A percentile compares a stretch with the other conserved stretches of the same genome.
Evolutionary conservation across 768 basidiomycete genomes (phyloP).

Genomic region (Lentinula sp.): DNA sequence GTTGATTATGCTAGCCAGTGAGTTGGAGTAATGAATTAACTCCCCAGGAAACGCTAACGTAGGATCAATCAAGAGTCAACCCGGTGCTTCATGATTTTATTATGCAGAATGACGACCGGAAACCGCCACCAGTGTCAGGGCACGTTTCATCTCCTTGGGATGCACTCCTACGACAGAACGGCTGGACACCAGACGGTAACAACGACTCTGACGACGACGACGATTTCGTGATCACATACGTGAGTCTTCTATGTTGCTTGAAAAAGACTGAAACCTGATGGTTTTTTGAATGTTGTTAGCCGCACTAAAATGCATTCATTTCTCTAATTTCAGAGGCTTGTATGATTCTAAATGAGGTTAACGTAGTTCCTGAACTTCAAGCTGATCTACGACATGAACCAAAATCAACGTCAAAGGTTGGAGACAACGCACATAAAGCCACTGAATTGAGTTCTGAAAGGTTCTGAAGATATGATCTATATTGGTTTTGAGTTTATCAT

Average conservation of each 20-base stretch:
- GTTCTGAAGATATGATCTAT: too few relatives aligned
- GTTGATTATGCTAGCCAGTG: constrained; percentile 13
- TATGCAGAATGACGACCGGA: constrained; percentile 1
- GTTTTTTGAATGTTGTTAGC: not conserved
- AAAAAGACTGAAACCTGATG: not conserved
- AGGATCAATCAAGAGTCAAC: not conserved
- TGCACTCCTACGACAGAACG: not conserved
- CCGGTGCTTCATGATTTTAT: constrained; percentile 6
- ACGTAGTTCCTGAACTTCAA: too few relatives aligned
- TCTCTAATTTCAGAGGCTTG: too few relatives aligned
- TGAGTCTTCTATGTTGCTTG: not conserved
- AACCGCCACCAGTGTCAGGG: not conserved
- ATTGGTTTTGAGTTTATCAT: too few relatives aligned
- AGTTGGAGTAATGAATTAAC: not conserved
- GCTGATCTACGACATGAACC: too few relatives aligned
- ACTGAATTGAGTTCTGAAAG: too few relatives aligned
- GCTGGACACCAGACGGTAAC: constrained; percentile 5
- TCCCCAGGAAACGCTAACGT: not conserved
- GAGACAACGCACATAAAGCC: too few relatives aligned
- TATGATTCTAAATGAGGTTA: too few relatives aligned
- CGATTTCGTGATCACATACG: constrained; percentile 1
- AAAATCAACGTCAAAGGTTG: too few relatives aligned
- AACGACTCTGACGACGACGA: not conserved
- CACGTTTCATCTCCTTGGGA: constrained; percentile 2
- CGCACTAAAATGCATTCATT: not conserved